These are phyloP conservation scores for Globisporangium sylvaticum DNA, from an alignment of 352 stramenopile species.

Conservation along the genomic window DNA sequence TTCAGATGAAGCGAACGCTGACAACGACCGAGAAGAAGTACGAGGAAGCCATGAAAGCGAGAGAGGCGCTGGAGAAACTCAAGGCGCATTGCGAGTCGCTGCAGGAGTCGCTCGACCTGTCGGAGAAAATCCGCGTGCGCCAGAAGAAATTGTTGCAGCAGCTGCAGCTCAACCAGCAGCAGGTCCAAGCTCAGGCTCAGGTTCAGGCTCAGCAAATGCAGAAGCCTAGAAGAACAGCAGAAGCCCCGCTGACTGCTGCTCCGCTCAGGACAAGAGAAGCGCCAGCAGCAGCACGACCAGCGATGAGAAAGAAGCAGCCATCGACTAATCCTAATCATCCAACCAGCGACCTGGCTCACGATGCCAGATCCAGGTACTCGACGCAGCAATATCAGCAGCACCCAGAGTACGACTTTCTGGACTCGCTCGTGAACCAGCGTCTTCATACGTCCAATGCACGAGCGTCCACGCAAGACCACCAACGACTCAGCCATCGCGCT, in stretches of 20 bases:
- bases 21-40: constrained; percentile 40
- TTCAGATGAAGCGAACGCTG: constrained; percentile 44
- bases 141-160: constrained; percentile 81
- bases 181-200: constrained; percentile 5
- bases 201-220: neutral
- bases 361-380: neutral
- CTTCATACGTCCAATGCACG: neutral
- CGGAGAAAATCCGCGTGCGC: constrained; percentile 65
- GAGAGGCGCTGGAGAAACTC: constrained; percentile 62
- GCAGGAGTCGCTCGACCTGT: constrained; percentile 76
- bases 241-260: neutral
- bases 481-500: constrained; percentile 8
- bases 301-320: neutral
- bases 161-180: constrained; percentile 36
- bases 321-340: neutral
- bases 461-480: constrained; percentile 22
- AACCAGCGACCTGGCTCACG: neutral
- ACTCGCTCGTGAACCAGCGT: constrained; percentile 27
- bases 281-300: neutral
- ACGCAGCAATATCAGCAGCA: neutral
- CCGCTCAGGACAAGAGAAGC: neutral
- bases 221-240: neutral
- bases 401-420: constrained; percentile 32
- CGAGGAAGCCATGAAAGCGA: constrained; percentile 41
- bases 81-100: constrained; percentile 71